Evolutionary conservation across 768 basidiomycete species (phyloP).

Genomic region (Phallus indusiatus): DNA sequence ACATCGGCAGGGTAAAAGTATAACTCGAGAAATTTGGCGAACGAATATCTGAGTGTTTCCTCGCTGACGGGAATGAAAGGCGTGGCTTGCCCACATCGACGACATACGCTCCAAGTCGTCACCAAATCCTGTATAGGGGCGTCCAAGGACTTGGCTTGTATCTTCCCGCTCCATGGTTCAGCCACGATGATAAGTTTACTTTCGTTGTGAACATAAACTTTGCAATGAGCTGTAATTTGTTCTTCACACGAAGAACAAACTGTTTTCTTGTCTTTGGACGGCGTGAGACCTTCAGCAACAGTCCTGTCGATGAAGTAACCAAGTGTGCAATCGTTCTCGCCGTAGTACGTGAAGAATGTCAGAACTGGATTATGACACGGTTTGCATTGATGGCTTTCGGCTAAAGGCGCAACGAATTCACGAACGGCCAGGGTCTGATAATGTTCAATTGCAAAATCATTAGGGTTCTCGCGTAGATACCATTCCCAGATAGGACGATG

Average conservation of each 20-base stretch:
- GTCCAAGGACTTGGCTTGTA: conserved; percentile 36
- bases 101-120: conserved; percentile 88
- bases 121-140: conserved; percentile 62
- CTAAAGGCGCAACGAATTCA: conserved; percentile 70
- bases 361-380: conserved; percentile 49
- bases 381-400: conserved; percentile 62
- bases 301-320: conserved; percentile 87
- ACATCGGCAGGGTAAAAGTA: conserved; percentile 92
- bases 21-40: conserved; percentile 92
- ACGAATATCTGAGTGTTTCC: conserved; percentile 90
- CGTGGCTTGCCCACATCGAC: conserved; percentile 66
- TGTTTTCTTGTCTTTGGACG: conserved; percentile 64
- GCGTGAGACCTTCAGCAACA: conserved; percentile 55
- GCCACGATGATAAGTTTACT: conserved; percentile 75
- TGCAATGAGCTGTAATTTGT: conserved; percentile 74
- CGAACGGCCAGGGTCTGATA: conserved; percentile 83
- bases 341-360: conserved; percentile 78
- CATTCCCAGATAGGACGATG: conserved; percentile 91
- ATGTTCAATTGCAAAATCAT: conserved; percentile 85
- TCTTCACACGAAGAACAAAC: conserved; percentile 77
- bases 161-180: conserved; percentile 81
- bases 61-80: conserved; percentile 85
- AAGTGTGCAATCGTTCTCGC: conserved; percentile 85
- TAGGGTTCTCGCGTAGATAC: conserved; percentile 80
- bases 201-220: conserved; percentile 85